Evolutionary conservation across 2,329 filamentous ascomycete genomes (phyloP).

Genomic region (Talaromyces sp.): DNA sequence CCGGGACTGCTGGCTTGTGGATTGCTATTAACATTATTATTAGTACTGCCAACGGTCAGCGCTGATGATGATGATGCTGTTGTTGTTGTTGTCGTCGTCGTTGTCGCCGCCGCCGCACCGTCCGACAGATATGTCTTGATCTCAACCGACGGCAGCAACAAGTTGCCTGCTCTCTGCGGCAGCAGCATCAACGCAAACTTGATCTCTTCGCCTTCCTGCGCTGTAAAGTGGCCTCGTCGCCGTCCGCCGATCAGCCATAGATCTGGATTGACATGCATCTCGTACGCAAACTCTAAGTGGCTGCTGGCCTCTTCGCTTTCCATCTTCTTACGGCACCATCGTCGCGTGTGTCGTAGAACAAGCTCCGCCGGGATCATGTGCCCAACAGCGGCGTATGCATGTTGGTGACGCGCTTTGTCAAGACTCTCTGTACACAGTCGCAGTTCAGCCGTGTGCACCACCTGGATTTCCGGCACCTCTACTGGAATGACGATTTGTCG

Average conservation of each 20-base stretch:
- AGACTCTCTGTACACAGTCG: slow-evolving; percentile 18
- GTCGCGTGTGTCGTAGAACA: slow-evolving; percentile 49
- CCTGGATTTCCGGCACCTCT: slow-evolving; percentile 74
- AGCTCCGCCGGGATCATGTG: slow-evolving; percentile 44
- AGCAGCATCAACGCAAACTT: slow-evolving; percentile 69
- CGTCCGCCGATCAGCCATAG: slow-evolving; percentile 82
- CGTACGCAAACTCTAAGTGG: slow-evolving; percentile 73
- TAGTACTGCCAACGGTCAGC: slow-evolving; percentile 18
- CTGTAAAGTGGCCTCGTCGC: slow-evolving; percentile 68
- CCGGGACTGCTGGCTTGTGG: background rate
- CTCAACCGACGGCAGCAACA: slow-evolving; percentile 74
- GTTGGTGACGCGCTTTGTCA: background rate
- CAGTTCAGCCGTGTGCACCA: slow-evolving; percentile 67
- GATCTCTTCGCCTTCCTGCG: slow-evolving; percentile 40
- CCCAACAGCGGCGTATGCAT: slow-evolving; percentile 37
- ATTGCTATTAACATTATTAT: background rate
- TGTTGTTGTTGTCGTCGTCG: background rate
- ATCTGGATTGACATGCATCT: slow-evolving; percentile 67
- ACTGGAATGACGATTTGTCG: slow-evolving; percentile 80
- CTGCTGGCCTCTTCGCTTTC: slow-evolving; percentile 23
- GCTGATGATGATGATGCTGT: slow-evolving; percentile 10
- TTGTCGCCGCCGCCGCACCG: background rate
- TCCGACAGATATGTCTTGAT: slow-evolving; percentile 55
- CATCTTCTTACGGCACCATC: slow-evolving; percentile 40
- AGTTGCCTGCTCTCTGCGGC: slow-evolving; percentile 69